phyloP scores from a whole-genome alignment of 306 rosid genomes.

The Purshia tridentata region DNA sequence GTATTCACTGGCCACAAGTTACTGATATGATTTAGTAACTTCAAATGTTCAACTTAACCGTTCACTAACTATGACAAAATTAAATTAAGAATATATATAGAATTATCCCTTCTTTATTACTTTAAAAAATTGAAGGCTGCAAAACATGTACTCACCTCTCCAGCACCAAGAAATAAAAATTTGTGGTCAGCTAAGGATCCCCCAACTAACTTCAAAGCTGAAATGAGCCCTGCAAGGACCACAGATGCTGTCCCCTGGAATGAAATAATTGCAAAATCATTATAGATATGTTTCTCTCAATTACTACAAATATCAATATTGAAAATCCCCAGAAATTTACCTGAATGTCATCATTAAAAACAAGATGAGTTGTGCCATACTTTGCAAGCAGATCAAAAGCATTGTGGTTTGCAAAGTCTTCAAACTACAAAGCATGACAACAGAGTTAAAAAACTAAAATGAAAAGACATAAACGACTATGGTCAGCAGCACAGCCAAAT shows the following conservation, averaged over 20 bases:
- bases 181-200: conserved; percentile 78
- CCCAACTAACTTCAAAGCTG: conserved; percentile 66
- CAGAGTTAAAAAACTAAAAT: conserved; percentile 26
- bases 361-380: conserved; percentile 89
- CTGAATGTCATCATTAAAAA: conserved; percentile 94
- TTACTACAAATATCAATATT: conserved; percentile 3
- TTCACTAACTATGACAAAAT: neutral
- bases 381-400: conserved; percentile 89
- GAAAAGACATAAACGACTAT: conserved; percentile 11
- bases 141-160: conserved; percentile 60
- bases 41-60: neutral
- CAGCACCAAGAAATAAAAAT: conserved; percentile 94
- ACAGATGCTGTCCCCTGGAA: conserved; percentile 98
- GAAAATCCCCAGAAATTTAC: conserved; percentile 34
- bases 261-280: conserved; percentile 11
- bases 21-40: no score
- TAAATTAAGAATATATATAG: neutral
- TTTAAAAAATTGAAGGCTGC: neutral
- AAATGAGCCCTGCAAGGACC: conserved; percentile 85
- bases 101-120: neutral
- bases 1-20: neutral
- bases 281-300: neutral
- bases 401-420: conserved; percentile 99
- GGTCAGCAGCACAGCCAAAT: conserved; percentile 3
- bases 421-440: conserved; percentile 58